Conservation (phyloP, 1,284 basidiomycete species). For the Rhodotorula sp. region DNA sequence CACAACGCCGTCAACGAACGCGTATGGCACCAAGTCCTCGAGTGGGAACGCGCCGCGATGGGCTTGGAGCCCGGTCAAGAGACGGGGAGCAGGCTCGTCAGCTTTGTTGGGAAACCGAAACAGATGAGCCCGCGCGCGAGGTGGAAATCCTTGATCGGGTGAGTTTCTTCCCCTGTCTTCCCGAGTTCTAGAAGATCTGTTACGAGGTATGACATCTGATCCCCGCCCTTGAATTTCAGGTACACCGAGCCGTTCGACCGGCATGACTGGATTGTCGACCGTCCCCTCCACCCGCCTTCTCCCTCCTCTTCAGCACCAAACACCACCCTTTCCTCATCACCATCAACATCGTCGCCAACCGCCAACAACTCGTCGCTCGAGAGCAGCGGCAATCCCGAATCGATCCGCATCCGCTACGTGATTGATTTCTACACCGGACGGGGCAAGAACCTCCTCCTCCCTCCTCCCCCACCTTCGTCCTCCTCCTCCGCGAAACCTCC, state of each 20-base stretch:
- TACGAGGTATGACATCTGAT: constrained; percentile 4
- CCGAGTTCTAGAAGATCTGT: background rate
- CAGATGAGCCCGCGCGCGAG: constrained; percentile 78
- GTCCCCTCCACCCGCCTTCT: constrained; percentile 48
- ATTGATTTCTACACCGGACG: constrained; percentile 99
- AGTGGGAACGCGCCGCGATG: constrained; percentile 72
- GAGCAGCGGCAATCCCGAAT: constrained; percentile 46
- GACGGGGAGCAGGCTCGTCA: constrained; percentile 64
- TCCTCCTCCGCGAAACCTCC: constrained; percentile 30
- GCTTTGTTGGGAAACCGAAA: constrained; percentile 74
- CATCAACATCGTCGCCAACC: background rate
- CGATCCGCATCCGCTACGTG: constrained; percentile 82
- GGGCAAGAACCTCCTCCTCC: constrained; percentile 48
- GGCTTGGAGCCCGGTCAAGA: constrained; percentile 60
- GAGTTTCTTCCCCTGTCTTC: no score
- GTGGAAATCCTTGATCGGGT: constrained; percentile 82
- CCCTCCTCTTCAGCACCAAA: background rate
- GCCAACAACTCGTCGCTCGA: background rate
- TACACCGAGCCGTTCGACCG: constrained; percentile 94
- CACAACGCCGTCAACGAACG: constrained; percentile 99
- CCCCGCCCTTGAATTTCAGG: constrained; percentile 51
- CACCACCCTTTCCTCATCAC: background rate
- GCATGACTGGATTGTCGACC: constrained; percentile 95
- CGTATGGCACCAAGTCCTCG: constrained; percentile 84
- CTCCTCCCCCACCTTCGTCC: constrained; percentile 45